Evolutionary conservation across 2,329 filamentous ascomycete genomes (phyloP), one percentile per base, ranked within the genome.

Genomic region (Aspergillus sp.): DNA sequence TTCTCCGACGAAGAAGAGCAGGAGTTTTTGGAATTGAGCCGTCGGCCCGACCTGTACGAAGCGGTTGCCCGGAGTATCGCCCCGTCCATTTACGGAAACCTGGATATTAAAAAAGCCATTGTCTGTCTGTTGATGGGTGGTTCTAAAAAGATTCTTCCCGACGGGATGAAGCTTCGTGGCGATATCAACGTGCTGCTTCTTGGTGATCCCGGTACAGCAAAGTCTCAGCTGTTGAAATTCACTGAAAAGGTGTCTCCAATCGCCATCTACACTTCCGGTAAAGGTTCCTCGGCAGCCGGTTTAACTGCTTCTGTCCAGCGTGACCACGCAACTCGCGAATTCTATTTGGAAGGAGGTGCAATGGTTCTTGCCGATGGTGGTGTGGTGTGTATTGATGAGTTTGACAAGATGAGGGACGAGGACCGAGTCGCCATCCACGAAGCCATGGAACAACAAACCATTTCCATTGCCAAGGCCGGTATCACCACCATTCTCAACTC

Each of bases 391-490:
- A 98, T 98, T 57, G 93, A 98, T 62, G 93, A 98, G 70, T 98
- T 98, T 62, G 93, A 98, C 73, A 98, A 98, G 76, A 98, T 98
- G 93, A 81, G 93, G 50, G 93, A 98, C 63, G 93, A 98, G 67
- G 93, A 98, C 59, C 81, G 93, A 56, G 93, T 97, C 6, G 93
- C 93, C 2, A 98, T 98, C 54, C 93, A 98, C 76, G 93, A 98
- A 78, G 93, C 93, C 46, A 98, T 98, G 93, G 93, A 98, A 66
- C 93, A 98, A 71, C 93, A 98, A 68, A 98, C 93, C 0, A 98
- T 98, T 48, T 97, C 93, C 8, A 97, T 98, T 57, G 93, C 93
- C 51, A 97, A 98, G 71, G 93, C 93, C 1, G 93, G 93, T 58
- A 98, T 98, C 62, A 98, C 93, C 1, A 98, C 93, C 0, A 97